Conservation (phyloP, 2,329 filamentous ascomycete species). For the Sporothrix variecibatus region DNA sequence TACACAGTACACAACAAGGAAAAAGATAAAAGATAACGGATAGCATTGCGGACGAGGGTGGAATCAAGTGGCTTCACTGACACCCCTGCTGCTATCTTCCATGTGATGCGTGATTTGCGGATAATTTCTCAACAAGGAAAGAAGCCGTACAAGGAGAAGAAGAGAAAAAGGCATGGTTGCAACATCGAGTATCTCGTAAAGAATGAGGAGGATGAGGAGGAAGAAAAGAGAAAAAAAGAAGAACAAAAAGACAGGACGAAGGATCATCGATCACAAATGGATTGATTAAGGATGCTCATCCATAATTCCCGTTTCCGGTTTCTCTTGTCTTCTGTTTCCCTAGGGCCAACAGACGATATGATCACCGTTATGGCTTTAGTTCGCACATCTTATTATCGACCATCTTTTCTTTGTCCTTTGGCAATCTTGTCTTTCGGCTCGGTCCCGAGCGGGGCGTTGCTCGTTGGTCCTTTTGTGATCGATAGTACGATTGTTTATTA, state of each 20-base stretch:
- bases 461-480: not conserved
- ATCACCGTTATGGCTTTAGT: not conserved
- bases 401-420: not conserved
- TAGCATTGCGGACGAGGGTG: not conserved
- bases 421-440: not conserved
- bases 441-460: not conserved
- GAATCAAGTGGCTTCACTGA: not conserved
- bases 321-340: not conserved
- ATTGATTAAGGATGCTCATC: not conserved
- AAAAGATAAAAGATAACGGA: not conserved
- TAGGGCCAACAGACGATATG: not conserved
- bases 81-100: not conserved
- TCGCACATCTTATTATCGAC: not conserved
- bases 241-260: not conserved
- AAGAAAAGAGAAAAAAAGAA: not conserved
- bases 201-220: not conserved
- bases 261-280: not conserved
- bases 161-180: not conserved
- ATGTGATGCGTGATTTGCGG: conserved; percentile 17
- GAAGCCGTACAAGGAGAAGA: not conserved
- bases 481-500: not conserved
- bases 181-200: conserved; percentile 10
- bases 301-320: not conserved
- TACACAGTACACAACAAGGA: not conserved
- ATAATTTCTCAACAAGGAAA: conserved; percentile 3